Conservation (phyloP, 495 filamentous ascomycete species). For the Penicillium pulvis region DNA sequence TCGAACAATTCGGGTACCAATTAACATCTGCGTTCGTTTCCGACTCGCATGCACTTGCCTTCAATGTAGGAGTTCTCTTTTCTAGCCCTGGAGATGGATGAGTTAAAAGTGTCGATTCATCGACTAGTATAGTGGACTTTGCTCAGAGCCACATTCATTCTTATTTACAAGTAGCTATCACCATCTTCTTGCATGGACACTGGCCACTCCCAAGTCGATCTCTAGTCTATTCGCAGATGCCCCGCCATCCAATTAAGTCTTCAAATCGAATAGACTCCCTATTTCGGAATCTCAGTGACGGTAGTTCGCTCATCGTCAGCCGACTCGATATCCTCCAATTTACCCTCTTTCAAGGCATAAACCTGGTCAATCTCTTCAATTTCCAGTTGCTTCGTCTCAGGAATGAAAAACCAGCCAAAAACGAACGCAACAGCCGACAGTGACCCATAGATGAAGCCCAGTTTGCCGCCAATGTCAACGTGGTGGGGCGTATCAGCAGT, state of each 20-base stretch:
- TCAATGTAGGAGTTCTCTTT: neutral
- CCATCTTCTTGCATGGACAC: too few species aligned
- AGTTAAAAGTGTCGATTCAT: too few species aligned
- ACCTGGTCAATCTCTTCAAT: conserved; percentile 21
- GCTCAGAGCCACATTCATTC: too few species aligned
- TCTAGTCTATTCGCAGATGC: neutral
- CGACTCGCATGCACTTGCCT: neutral
- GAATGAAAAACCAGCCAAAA: conserved; percentile 20
- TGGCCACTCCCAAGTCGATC: too few species aligned
- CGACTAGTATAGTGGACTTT: too few species aligned
- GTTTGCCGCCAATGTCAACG: conserved; percentile 24
- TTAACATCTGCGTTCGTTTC: neutral
- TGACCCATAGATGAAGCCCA: conserved; percentile 29
- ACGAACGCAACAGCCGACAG: conserved; percentile 19
- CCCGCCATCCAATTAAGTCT: neutral
- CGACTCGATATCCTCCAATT: conserved; percentile 3
- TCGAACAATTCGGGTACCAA: neutral
- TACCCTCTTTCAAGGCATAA: neutral
- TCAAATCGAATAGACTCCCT: neutral
- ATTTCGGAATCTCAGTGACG: conserved; percentile 2
- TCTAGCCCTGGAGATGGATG: too few species aligned
- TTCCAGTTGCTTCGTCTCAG: conserved; percentile 15
- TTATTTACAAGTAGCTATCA: too few species aligned
- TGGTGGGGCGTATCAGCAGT: conserved; percentile 17
- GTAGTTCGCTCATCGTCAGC: neutral